Base-by-base conservation (phyloP, 139 green algal genomes). In the Micractinium sp. region DNA sequence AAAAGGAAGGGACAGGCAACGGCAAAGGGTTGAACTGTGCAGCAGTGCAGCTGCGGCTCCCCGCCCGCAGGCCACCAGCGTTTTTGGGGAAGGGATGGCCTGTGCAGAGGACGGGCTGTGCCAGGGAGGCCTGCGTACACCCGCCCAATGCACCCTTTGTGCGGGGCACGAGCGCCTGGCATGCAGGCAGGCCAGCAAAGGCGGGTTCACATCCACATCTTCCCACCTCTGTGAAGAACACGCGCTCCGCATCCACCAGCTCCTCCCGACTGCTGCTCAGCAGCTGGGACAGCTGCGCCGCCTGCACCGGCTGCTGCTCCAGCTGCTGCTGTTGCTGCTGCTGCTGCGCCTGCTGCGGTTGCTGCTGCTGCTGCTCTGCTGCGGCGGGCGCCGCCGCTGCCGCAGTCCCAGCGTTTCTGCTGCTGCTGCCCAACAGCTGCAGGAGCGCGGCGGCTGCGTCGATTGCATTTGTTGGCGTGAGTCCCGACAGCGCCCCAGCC, bases 221-320 rank as follows among this genome's bases (percentile, higher is more conserved):
- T n/a, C 78, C 61, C 56, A 91, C 69, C 35, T 69, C 92, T 36
- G 73, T 66, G 35, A 98, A 89, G 60, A 94, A 81, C 60, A 92
- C 88, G 16, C 93, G 91, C 75, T 94, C 93, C 15, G 79, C 83
- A 77, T 93, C 92, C 87, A 97, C 61, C 60, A 97, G 83, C 56
- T 86, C 88, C 63, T 93, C 93, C 74, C 91, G 81, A 53, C 69
- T 77, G 22, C 60, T 66, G 66, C 69, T 90, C n/a, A 94, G 86
- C 12, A 94, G 74, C 63, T 94, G 85, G 3, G 81, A 77, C 47
- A 91, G 85, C 87, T 92, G 87, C 60, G 67, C 81, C 61, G 88
- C 85, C 67, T 47, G 73, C 19, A 61, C 29, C 69, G 84, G 66
- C 75, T 69, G 33, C 56, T 90, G 77, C 85, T 85, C 56, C 60